Evolutionary conservation across 2,329 filamentous ascomycete species (phyloP).

Genomic region (Ophiosphaerella narmari): DNA sequence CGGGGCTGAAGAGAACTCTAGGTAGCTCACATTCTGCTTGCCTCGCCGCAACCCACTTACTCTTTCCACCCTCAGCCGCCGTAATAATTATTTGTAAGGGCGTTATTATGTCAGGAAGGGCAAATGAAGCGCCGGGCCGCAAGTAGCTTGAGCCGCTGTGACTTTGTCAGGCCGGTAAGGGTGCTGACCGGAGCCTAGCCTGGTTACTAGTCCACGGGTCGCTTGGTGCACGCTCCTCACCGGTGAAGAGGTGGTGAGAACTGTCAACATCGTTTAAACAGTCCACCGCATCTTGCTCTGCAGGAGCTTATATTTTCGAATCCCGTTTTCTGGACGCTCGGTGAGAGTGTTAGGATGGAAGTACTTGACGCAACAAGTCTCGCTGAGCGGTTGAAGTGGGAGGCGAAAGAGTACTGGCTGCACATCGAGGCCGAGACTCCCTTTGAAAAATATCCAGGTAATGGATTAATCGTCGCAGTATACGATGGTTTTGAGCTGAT

Average conservation of each 20-base stretch:
- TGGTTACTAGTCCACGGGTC: background rate
- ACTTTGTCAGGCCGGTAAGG: background rate
- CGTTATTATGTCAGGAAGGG: constrained; percentile 1
- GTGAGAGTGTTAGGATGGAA: constrained; percentile 25
- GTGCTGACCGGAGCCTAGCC: background rate
- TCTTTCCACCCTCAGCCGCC: background rate
- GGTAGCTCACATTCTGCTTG: background rate
- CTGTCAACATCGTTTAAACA: constrained; percentile 9
- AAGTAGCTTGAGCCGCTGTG: background rate
- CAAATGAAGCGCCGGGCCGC: background rate
- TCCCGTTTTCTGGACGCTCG: constrained; percentile 12
- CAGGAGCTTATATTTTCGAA: constrained; percentile 8
- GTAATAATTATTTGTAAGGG: background rate
- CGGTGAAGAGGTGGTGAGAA: constrained; percentile 4
- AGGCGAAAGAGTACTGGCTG: constrained; percentile 40
- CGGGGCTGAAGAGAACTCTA: background rate
- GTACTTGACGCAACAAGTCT: constrained; percentile 34
- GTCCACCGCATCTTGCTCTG: constrained; percentile 8
- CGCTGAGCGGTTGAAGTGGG: constrained; percentile 31
- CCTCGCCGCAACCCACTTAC: background rate
- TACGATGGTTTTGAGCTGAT: constrained; percentile 4
- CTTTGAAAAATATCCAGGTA: constrained; percentile 48
- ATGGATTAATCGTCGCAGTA: background rate
- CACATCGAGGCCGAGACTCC: constrained; percentile 39
- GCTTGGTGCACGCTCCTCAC: constrained; percentile 2